phyloP scores from a whole-genome alignment of 805 yeast genomes.

The Ogataea paraovalis region DNA sequence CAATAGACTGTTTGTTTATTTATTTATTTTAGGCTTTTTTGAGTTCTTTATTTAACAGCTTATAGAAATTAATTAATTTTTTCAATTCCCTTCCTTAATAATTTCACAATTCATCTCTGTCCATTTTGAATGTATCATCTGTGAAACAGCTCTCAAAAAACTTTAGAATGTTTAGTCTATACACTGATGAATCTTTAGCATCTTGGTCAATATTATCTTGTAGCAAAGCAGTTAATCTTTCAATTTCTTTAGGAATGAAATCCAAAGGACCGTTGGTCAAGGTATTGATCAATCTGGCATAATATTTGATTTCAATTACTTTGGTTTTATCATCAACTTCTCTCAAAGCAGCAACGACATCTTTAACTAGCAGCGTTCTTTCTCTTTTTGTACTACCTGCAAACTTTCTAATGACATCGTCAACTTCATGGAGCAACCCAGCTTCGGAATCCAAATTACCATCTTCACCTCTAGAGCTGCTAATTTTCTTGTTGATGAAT shows the following conservation, averaged over 20 bases:
- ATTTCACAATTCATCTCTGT: constrained; percentile 14
- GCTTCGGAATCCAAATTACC: constrained; percentile 38
- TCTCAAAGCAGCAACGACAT: constrained; percentile 34
- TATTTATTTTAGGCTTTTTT: background rate
- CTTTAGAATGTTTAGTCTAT: constrained; percentile 48
- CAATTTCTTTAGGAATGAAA: constrained; percentile 42
- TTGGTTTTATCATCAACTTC: constrained; percentile 27
- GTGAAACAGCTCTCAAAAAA: constrained; percentile 24
- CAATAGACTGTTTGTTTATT: too few species aligned
- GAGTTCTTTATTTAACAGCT: background rate
- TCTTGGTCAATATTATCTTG: constrained; percentile 33
- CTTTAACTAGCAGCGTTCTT: constrained; percentile 25
- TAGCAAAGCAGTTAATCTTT: constrained; percentile 43
- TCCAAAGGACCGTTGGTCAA: constrained; percentile 40
- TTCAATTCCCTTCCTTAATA: background rate
- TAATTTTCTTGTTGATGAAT: constrained; percentile 45
- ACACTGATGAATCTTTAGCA: constrained; percentile 48
- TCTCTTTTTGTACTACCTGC: constrained; percentile 28
- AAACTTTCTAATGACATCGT: constrained; percentile 28
- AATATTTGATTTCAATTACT: constrained; percentile 39
- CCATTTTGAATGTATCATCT: constrained; percentile 14
- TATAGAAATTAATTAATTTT: background rate
- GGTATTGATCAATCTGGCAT: constrained; percentile 43
- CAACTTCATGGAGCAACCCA: constrained; percentile 37
- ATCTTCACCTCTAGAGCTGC: constrained; percentile 36